Percentiles rank a stretch among this genome's conserved stretches.
Evolutionary conservation across 345 rosid genomes (phyloP).

Genomic region (Combretum micranthum): DNA sequence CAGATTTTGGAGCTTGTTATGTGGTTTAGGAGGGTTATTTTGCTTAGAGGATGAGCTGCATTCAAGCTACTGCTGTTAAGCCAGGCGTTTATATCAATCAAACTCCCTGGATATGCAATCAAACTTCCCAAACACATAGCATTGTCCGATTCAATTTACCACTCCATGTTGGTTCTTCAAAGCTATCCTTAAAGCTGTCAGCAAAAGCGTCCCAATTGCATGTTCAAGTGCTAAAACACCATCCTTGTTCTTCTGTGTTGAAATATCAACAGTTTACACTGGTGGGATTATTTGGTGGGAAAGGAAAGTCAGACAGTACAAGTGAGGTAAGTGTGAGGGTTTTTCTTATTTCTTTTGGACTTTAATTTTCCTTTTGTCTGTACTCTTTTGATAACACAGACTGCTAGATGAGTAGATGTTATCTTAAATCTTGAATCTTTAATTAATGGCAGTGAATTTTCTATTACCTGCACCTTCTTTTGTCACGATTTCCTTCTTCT

Average conservation of each 20-base stretch:
- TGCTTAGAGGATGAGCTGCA: slow-evolving; percentile 12
- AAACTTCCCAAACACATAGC: not conserved
- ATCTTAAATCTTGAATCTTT: no score
- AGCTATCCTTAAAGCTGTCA: slow-evolving; percentile 2
- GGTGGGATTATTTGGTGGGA: slow-evolving; percentile 59
- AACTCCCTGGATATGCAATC: not conserved
- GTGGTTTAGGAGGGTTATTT: not conserved
- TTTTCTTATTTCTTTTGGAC: not conserved
- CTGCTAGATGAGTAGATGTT: no score
- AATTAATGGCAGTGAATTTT: not conserved
- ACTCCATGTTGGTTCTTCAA: not conserved
- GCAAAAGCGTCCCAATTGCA: slow-evolving; percentile 13
- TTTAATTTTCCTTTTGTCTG: not conserved
- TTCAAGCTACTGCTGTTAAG: slow-evolving; percentile 9
- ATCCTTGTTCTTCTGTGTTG: slow-evolving; percentile 2
- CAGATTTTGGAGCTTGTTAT: not conserved
- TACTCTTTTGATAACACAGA: no score
- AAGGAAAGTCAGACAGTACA: slow-evolving; percentile 39
- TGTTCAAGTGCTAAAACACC: slow-evolving; percentile 19
- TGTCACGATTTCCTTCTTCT: no score
- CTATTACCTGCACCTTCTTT: not conserved
- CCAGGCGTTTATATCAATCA: not conserved
- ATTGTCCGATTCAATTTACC: slow-evolving; percentile 7
- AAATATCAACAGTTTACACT: slow-evolving; percentile 20
- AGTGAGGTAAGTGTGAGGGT: slow-evolving; percentile 27